These are phyloP conservation scores for Lachnellula suecica DNA, from an alignment of 2,329 filamentous ascomycete genomes.

Conservation along the genomic window DNA sequence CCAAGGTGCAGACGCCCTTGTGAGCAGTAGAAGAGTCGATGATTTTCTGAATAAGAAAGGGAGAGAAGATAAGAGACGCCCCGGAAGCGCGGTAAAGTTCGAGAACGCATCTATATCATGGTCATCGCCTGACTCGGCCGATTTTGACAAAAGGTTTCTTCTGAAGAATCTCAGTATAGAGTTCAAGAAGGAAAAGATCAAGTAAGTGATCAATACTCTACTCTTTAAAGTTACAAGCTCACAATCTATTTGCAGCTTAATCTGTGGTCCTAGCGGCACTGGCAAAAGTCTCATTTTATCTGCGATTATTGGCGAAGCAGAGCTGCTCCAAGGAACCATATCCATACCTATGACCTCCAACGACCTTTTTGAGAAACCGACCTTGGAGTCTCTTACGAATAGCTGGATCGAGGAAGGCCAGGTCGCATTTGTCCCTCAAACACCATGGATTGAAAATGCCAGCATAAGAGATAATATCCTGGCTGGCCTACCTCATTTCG, in stretches of 20 bases:
- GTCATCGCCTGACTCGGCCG: too few relatives aligned
- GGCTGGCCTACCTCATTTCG: slow-evolving; percentile 69
- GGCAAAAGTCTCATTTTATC: slow-evolving; percentile 75
- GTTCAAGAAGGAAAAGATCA: too few relatives aligned
- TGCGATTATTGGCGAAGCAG: slow-evolving; percentile 71
- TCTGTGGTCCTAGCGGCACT: slow-evolving; percentile 74
- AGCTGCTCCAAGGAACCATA: slow-evolving; percentile 62
- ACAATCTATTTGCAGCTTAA: slow-evolving; percentile 64
- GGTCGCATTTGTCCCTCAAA: slow-evolving; percentile 73
- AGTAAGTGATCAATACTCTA: too few relatives aligned
- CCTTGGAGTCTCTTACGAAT: slow-evolving; percentile 53
- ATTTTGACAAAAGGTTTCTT: slow-evolving; percentile 66
- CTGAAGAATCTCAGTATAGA: slow-evolving; percentile 62
- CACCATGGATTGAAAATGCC: slow-evolving; percentile 81
- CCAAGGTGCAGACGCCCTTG: slow-evolving; percentile 66
- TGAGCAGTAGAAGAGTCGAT: slow-evolving; percentile 71
- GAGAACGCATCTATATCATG: too few relatives aligned
- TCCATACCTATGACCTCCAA: slow-evolving; percentile 50
- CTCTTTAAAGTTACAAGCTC: too few relatives aligned
- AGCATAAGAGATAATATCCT: slow-evolving; percentile 75
- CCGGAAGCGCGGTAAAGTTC: slow-evolving; percentile 61
- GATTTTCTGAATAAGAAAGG: slow-evolving; percentile 67
- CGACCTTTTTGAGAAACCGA: slow-evolving; percentile 48
- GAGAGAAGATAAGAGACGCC: slow-evolving; percentile 50
- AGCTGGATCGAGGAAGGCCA: slow-evolving; percentile 68